Evolutionary conservation across 768 basidiomycete genomes (phyloP), one percentile per base, ranked within the genome.

Genomic region (Hygrophoropsis aurantiaca): DNA sequence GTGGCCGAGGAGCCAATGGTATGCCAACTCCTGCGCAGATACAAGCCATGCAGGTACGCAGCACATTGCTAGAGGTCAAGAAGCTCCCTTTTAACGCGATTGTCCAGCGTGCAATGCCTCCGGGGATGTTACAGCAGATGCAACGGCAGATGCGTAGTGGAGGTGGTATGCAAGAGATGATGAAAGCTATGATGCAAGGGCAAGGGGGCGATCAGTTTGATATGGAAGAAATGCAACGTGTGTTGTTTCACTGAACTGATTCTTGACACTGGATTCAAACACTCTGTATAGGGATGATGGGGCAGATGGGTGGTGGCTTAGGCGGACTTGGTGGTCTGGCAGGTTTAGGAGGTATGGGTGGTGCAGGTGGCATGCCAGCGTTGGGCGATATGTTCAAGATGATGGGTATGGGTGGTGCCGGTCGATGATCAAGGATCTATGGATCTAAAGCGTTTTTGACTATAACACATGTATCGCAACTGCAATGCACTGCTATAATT

Each of bases 181-280:
- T 95, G 93, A 90, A 88, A 63, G 85, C 88, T 21, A 94, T 97
- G 90, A 94, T 97, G 89, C 91, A 93, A 58, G 90, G 92, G 9
- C 85, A 90, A 57, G 90, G 89, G 44, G 90, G 90, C 10, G 94
- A 94, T 58, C 84, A 92, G 61, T 73, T 85, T 43, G 92, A 94
- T 60, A 89, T 95, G 87, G 88, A 90, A 50, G 92, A 95, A 65
- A 92, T 94, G 90, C 90, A 93, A 70, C 80, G 91, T 87, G 68
- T 53, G 79, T 68, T n/a, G 33, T 45, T 23, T 40, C 46, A 52
- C 15, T 48, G 35, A 43, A 34, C 23, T 49, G 46, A 35, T 27
- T 46, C 15, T 42, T 49, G n/a, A 15, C 23, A 18, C 1, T 34
- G 11, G 43, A 44, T 47, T 60, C 27, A 53, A 39, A 25, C 23